These are phyloP conservation scores for Anethum foeniculum DNA, from an alignment of 140 eudicot genomes.

Conservation along the genomic window DNA sequence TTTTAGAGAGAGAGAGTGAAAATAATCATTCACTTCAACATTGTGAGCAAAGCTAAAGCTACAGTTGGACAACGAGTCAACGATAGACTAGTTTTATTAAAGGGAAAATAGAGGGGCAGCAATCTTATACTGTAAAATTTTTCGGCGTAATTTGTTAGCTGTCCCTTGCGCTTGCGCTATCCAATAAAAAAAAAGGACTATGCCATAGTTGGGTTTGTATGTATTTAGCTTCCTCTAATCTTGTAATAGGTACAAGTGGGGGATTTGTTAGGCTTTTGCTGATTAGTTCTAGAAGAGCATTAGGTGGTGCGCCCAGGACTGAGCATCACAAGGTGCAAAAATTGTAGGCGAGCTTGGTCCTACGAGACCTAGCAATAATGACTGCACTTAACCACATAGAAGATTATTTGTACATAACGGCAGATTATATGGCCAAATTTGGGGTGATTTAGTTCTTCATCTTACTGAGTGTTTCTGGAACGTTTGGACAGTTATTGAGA, in stretches of 20 bases:
- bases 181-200: background rate
- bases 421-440: background rate
- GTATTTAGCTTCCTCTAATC: background rate
- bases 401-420: background rate
- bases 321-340: background rate
- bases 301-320: background rate
- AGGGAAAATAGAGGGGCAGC: background rate
- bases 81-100: background rate
- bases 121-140: no score
- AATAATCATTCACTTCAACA: background rate
- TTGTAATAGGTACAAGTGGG: background rate
- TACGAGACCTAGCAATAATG: background rate
- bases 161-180: background rate
- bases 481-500: background rate
- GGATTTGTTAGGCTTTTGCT: background rate
- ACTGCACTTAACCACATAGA: background rate
- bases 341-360: background rate
- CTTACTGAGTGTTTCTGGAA: background rate
- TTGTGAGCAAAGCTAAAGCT: background rate
- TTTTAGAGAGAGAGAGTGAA: background rate
- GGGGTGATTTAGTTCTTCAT: background rate
- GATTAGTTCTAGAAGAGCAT: background rate
- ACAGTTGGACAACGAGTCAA: background rate
- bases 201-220: background rate
- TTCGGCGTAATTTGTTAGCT: background rate